These are phyloP conservation scores for Geotrichum armillariae DNA, from an alignment of 1,139 yeast species.

Conservation along the genomic window DNA sequence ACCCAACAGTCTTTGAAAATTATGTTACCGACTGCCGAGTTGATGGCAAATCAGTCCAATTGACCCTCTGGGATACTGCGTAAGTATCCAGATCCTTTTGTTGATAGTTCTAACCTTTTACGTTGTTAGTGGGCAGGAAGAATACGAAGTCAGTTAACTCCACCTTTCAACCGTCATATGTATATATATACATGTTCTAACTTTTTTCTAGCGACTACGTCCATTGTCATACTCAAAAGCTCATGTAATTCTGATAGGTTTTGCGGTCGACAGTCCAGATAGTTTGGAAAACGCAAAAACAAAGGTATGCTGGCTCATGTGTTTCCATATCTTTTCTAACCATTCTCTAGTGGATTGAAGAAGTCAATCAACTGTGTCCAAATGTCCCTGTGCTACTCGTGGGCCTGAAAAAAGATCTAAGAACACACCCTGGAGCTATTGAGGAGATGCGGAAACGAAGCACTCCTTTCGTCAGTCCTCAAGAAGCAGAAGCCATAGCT, in stretches of 20 bases:
- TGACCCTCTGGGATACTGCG: constrained; percentile 96
- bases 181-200: constrained; percentile 10
- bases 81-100: too few species aligned
- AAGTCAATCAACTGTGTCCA: constrained; percentile 76
- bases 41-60: constrained; percentile 85
- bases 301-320: constrained; percentile 31
- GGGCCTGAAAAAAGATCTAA: constrained; percentile 88
- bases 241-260: constrained; percentile 66
- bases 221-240: constrained; percentile 70
- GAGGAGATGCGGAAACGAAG: constrained; percentile 74
- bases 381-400: constrained; percentile 80
- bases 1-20: constrained; percentile 94
- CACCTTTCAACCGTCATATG: too few species aligned
- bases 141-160: constrained; percentile 39
- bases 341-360: constrained; percentile 58
- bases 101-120: constrained; percentile 11
- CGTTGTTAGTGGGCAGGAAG: constrained; percentile 75
- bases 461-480: constrained; percentile 69
- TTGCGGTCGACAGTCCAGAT: constrained; percentile 64
- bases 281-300: constrained; percentile 61
- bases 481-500: constrained; percentile 83
- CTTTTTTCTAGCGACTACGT: constrained; percentile 47
- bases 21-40: constrained; percentile 92
- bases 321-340: constrained; percentile 11
- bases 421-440: constrained; percentile 74